A percentile compares a stretch with the other conserved stretches of the same genome.
Conservation (phyloP, 2,329 filamentous ascomycete genomes). For the Neoascochyta sp. region DNA sequence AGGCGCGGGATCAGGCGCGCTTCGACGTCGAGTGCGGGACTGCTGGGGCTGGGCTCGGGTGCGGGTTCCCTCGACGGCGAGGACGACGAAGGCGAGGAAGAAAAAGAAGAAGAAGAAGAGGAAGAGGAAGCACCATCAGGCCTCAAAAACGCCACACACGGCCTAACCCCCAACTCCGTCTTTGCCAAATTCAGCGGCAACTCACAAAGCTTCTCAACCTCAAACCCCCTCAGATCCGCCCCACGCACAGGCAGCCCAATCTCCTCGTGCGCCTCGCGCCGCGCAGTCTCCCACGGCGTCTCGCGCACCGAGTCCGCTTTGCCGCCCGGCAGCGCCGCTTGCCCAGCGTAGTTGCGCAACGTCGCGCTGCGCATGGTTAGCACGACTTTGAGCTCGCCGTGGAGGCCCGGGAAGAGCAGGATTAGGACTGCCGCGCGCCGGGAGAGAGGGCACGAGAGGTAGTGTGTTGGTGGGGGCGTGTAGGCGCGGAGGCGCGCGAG, state of each 20-base stretch:
- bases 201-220: constrained; percentile 81
- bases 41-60: no score
- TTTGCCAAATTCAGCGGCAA: constrained; percentile 60
- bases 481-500: constrained; percentile 56
- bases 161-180: constrained; percentile 49
- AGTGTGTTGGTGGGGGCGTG: constrained; percentile 55
- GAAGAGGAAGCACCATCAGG: constrained; percentile 29
- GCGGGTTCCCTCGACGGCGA: constrained; percentile 5
- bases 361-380: constrained; percentile 60
- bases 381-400: constrained; percentile 69
- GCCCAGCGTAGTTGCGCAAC: constrained; percentile 62
- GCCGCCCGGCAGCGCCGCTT: constrained; percentile 80
- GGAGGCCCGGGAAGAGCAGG: constrained; percentile 78
- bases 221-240: constrained; percentile 66
- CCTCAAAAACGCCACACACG: constrained; percentile 58
- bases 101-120: background rate
- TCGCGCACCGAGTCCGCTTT: constrained; percentile 56
- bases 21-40: constrained; percentile 41
- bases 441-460: constrained; percentile 53
- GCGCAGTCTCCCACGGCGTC: constrained; percentile 71
- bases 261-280: constrained; percentile 87
- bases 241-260: constrained; percentile 80
- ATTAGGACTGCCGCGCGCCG: constrained; percentile 83
- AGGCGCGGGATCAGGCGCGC: constrained; percentile 73
- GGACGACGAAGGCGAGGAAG: no score